phyloP scores from a whole-genome alignment of 305 asterid species.

The Striga hermonthica region DNA sequence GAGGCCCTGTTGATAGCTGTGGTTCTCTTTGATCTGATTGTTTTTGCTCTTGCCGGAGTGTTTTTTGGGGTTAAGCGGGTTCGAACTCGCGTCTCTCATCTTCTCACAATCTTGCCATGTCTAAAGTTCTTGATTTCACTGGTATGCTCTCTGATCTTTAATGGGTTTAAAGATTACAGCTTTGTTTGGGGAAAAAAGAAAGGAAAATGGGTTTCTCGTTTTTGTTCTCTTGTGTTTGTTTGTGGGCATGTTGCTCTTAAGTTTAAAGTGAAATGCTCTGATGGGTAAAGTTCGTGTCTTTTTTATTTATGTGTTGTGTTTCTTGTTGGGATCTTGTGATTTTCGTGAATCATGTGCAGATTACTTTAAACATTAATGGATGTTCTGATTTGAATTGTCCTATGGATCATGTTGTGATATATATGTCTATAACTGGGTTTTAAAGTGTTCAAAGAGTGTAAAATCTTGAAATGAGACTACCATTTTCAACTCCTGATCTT shows the following conservation, averaged over 20 bases:
- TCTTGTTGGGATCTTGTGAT: conserved; percentile 23
- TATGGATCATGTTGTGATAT: conserved; percentile 2
- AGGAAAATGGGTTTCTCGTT: too few species aligned
- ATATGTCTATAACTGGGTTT: too few species aligned
- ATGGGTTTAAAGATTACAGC: conserved; percentile 30
- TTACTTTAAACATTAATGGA: too few species aligned
- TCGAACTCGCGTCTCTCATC: conserved; percentile 35
- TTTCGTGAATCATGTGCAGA: background rate
- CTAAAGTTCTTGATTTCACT: conserved; percentile 66
- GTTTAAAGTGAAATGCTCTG: conserved; percentile 14
- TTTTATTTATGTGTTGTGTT: conserved; percentile 8
- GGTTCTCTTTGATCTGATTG: conserved; percentile 41
- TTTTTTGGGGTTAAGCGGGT: conserved; percentile 42
- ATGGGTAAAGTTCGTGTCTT: conserved; percentile 25
- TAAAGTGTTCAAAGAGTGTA: background rate
- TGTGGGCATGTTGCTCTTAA: background rate
- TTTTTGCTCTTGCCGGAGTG: conserved; percentile 64
- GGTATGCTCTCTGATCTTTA: conserved; percentile 47
- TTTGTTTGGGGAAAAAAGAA: background rate
- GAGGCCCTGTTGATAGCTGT: conserved; percentile 36
- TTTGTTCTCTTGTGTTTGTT: background rate
- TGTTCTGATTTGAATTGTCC: background rate
- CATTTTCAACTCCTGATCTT: background rate
- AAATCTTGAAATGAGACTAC: background rate
- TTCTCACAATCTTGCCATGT: conserved; percentile 48